Conservation (phyloP, 2,329 filamentous ascomycete genomes). For the Penicillium digitatum region DNA sequence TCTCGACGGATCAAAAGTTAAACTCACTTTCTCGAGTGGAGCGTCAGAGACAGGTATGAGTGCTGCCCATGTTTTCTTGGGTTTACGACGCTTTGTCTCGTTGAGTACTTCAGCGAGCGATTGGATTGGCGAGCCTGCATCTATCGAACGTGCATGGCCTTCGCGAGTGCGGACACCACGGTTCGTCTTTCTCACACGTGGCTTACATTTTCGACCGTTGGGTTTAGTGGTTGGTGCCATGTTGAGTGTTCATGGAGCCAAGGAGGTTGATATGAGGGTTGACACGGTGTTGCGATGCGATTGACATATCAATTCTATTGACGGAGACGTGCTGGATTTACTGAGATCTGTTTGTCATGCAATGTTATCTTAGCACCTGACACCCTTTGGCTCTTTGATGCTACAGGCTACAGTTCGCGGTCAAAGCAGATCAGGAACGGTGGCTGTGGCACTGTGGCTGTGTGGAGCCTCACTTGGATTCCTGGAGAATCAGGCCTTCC, state of each 20-base stretch:
- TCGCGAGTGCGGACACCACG: conserved; percentile 8
- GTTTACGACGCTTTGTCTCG: conserved; percentile 4
- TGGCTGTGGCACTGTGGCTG: conserved; percentile 1
- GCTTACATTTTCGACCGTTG: conserved; percentile 7
- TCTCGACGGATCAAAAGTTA: background rate
- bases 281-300: background rate
- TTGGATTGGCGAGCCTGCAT: background rate
- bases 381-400: background rate
- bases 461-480: background rate
- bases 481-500: background rate
- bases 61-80: conserved; percentile 6
- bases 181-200: conserved; percentile 6
- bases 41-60: conserved; percentile 24
- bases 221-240: conserved; percentile 17
- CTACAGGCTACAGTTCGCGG: background rate
- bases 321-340: background rate
- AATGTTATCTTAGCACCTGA: background rate
- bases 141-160: background rate
- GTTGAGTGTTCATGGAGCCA: background rate
- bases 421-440: conserved; percentile 3
- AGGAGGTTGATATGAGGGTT: background rate
- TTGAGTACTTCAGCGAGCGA: conserved; percentile 3
- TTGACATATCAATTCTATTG: background rate
- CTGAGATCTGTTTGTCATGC: background rate
- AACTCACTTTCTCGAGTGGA: conserved; percentile 28